Conservation (phyloP, 257 asterid genomes). For the Hygrophila difformis region DNA sequence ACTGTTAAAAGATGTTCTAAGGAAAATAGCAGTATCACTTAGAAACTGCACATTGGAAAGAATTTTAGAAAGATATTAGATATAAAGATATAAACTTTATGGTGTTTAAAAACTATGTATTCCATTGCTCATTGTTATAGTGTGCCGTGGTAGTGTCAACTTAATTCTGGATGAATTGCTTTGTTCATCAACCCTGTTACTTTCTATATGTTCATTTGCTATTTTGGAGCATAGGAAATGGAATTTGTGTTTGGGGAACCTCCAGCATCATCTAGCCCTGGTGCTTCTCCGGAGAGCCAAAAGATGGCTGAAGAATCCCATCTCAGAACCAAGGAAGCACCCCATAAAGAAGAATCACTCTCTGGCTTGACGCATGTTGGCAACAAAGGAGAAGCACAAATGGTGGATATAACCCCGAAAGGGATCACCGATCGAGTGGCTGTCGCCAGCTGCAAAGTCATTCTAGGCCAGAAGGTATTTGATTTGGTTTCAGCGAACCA, state of each 20-base stretch:
- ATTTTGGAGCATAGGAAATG: slow-evolving; percentile 72
- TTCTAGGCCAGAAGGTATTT: slow-evolving; percentile 54
- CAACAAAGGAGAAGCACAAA: slow-evolving; percentile 61
- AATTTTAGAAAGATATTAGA: no score
- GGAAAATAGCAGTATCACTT: no score
- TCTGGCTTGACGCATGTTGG: slow-evolving; percentile 53
- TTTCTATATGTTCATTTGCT: no score
- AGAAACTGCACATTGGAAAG: no score
- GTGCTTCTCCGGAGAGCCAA: slow-evolving; percentile 32
- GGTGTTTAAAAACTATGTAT: no score
- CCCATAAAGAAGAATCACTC: slow-evolving; percentile 15
- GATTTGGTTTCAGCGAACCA: slow-evolving; percentile 70
- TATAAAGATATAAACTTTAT: no score
- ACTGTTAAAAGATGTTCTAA: no score
- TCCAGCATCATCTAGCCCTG: slow-evolving; percentile 46
- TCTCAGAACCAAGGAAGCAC: slow-evolving; percentile 1
- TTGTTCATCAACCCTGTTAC: no score
- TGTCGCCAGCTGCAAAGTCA: slow-evolving; percentile 66
- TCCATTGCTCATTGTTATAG: no score
- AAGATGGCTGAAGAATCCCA: slow-evolving; percentile 26
- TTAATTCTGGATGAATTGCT: no score
- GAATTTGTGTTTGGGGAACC: slow-evolving; percentile 77
- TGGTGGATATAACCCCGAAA: slow-evolving; percentile 75
- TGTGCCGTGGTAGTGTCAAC: no score
- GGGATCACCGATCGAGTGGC: slow-evolving; percentile 60